Evolutionary conservation across 2,329 filamentous ascomycete species (phyloP).

Genomic region (Aureobasidium leucospermi): DNA sequence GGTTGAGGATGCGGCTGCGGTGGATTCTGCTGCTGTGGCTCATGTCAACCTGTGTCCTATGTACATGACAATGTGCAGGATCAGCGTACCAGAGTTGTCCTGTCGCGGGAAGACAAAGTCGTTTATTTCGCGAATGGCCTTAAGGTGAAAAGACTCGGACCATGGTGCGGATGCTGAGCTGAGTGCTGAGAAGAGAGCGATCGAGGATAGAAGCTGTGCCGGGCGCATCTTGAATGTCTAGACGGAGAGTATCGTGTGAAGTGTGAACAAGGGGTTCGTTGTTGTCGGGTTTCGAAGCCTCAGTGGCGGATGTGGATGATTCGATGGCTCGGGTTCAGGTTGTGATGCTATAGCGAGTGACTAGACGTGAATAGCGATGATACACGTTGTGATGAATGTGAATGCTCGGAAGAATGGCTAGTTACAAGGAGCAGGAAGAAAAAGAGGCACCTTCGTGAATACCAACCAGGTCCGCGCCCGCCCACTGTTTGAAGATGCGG

Average conservation of each 20-base stretch:
- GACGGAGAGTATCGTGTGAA: neutral
- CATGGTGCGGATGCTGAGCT: slow-evolving; percentile 25
- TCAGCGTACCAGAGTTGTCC: slow-evolving; percentile 16
- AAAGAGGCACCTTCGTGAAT: neutral
- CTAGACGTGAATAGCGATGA: neutral
- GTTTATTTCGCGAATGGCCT: slow-evolving; percentile 23
- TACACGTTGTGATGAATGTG: neutral
- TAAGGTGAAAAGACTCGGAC: slow-evolving; percentile 21
- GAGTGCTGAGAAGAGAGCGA: slow-evolving; percentile 25
- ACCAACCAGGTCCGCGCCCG: neutral
- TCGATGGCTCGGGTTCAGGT: neutral
- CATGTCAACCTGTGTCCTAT: slow-evolving; percentile 5
- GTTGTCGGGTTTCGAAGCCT: neutral
- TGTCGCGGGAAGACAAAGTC: slow-evolving; percentile 21
- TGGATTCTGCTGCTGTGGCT: slow-evolving; percentile 13
- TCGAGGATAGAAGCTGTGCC: slow-evolving; percentile 23
- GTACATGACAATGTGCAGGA: neutral
- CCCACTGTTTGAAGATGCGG: slow-evolving; percentile 8
- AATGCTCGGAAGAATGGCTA: neutral
- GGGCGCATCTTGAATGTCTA: slow-evolving; percentile 27
- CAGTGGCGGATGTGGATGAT: neutral
- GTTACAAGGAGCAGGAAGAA: neutral
- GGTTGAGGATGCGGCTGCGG: slow-evolving; percentile 5
- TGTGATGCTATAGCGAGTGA: neutral
- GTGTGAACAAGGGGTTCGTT: neutral